Conservation (phyloP, 345 rosid genomes). For the Hypericum androsaemum region DNA sequence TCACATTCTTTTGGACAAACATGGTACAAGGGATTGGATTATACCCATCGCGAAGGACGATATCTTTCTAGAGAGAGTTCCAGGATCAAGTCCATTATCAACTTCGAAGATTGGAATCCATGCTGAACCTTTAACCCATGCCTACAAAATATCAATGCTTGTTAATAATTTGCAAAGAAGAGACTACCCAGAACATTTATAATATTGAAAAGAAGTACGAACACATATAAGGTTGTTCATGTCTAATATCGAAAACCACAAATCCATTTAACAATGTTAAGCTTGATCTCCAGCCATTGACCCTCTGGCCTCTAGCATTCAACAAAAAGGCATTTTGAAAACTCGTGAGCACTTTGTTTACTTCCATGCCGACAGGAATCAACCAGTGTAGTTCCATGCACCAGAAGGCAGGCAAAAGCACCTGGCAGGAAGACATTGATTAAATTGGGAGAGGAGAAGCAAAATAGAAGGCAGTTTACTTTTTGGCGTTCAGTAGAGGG, state of each 20-base stretch:
- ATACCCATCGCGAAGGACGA: slow-evolving; percentile 80
- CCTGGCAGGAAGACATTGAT: too few species aligned
- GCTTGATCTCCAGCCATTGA: too few species aligned
- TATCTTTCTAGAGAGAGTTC: slow-evolving; percentile 56
- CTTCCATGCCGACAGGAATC: too few species aligned
- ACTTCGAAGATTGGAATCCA: slow-evolving; percentile 82
- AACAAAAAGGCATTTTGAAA: too few species aligned
- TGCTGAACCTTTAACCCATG: slow-evolving; percentile 76
- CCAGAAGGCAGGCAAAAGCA: too few species aligned
- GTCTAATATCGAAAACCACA: too few species aligned
- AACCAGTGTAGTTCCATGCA: too few species aligned
- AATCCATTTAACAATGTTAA: too few species aligned
- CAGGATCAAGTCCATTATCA: slow-evolving; percentile 45
- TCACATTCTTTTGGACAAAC: neutral
- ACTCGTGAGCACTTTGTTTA: too few species aligned
- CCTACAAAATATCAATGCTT: slow-evolving; percentile 34
- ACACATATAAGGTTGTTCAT: too few species aligned
- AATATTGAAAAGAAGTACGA: neutral
- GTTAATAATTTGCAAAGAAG: neutral
- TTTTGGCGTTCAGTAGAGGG: slow-evolving; percentile 62
- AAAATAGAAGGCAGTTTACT: slow-evolving; percentile 22
- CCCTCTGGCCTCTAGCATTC: too few species aligned
- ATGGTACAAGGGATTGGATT: slow-evolving; percentile 10
- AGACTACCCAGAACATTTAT: neutral
- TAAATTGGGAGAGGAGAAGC: neutral